A percentile compares a stretch with the other conserved stretches of the same genome.
Evolutionary conservation across 1,284 basidiomycete genomes (phyloP).

Genomic region (Rhodotorula sp.): DNA sequence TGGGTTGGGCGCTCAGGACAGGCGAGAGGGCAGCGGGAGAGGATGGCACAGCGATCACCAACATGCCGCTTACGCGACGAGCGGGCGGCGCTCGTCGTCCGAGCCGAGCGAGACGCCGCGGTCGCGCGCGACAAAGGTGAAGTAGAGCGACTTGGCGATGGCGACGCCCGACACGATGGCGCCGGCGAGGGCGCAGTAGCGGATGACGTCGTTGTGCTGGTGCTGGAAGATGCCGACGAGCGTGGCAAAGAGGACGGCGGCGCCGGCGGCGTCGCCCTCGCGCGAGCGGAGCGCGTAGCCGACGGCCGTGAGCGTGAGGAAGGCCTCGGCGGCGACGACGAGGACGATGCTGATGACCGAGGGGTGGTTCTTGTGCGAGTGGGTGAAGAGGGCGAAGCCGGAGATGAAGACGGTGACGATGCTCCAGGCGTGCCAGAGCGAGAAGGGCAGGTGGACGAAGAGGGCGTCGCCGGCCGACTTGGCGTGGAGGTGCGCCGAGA

Average conservation of each 20-base stretch:
- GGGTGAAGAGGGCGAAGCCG: constrained; percentile 51
- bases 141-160: constrained; percentile 42
- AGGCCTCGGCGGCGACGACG: constrained; percentile 51
- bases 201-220: constrained; percentile 42
- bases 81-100: constrained; percentile 36
- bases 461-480: constrained; percentile 44
- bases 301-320: constrained; percentile 51
- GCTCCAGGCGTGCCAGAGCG: constrained; percentile 45
- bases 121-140: constrained; percentile 29
- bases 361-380: constrained; percentile 42
- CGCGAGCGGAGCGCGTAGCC: constrained; percentile 50
- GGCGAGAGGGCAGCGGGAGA: too few species aligned
- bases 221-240: constrained; percentile 42
- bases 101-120: constrained; percentile 23
- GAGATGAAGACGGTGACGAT: constrained; percentile 52
- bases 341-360: constrained; percentile 49
- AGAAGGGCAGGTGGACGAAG: constrained; percentile 53
- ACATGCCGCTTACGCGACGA: constrained; percentile 23
- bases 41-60: background rate
- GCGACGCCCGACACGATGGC: constrained; percentile 49
- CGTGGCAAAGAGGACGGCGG: constrained; percentile 44
- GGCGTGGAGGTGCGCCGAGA: constrained; percentile 48
- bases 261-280: constrained; percentile 52
- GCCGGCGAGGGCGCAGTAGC: constrained; percentile 41
- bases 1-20: too few species aligned